phyloP scores from a whole-genome alignment of 139 green algal species.

The Mesotaenium endlicherianum region DNA sequence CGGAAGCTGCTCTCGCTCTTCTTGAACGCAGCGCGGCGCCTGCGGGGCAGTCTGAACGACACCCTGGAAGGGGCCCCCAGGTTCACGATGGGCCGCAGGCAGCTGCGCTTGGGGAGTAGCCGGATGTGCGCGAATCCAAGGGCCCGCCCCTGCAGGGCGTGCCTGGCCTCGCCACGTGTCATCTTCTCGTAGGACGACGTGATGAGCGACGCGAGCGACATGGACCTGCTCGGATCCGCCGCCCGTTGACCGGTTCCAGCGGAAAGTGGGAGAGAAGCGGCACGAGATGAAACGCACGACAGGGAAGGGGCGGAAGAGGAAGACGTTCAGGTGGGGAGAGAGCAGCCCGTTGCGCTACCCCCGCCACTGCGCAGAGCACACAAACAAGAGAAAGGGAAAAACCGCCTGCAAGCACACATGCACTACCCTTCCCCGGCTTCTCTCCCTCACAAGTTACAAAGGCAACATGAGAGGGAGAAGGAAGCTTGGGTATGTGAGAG shows the following conservation, averaged over 20 bases:
- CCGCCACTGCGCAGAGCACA: too few relatives aligned
- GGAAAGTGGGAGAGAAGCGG: too few relatives aligned
- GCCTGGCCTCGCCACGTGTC: background rate
- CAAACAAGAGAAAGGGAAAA: too few relatives aligned
- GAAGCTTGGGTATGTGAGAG: too few relatives aligned
- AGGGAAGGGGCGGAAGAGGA: background rate
- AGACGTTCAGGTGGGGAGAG: too few relatives aligned
- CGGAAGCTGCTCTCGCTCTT: background rate
- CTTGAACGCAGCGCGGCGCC: too few relatives aligned
- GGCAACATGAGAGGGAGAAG: too few relatives aligned
- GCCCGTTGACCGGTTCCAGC: too few relatives aligned
- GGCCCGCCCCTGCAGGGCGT: conserved; percentile 29
- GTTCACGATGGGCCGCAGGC: conserved; percentile 78
- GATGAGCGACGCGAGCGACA: background rate
- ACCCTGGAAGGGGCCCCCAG: conserved; percentile 49
- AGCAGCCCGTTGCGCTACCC: too few relatives aligned
- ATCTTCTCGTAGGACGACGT: background rate
- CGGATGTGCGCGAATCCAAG: conserved; percentile 73
- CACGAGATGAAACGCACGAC: background rate
- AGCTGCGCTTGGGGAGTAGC: conserved; percentile 73
- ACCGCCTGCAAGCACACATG: too few relatives aligned
- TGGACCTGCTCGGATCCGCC: background rate
- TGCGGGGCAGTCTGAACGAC: background rate
- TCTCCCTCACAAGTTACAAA: too few relatives aligned
- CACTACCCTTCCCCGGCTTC: too few relatives aligned